Base-by-base conservation (phyloP, 2,329 filamentous ascomycete species). In the Grosmannia huntii region DNA sequence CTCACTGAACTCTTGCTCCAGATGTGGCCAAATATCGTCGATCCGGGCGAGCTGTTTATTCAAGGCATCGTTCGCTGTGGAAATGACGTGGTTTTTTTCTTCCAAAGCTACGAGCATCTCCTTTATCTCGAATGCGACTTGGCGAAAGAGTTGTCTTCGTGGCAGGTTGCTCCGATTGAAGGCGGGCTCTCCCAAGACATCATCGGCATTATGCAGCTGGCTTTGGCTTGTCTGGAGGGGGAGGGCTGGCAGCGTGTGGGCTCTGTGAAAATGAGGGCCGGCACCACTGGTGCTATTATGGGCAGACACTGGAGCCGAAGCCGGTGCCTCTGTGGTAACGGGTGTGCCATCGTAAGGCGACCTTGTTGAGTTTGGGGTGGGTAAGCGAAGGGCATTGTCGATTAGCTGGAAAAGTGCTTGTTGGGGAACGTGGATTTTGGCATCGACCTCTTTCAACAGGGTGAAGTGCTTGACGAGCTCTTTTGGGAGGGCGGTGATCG, bases 391-490 rank as follows among this genome's bases (percentile, higher is more conserved):
- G 61, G 87, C 83, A 57, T 79, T 79, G 61, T 85, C 78, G 65
- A 95, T 82, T 61, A 95, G 79, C 67, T 86, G 81, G 67, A 87
- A 85, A 60, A 99, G 79, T 67, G 86, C 81, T 65, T 94, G 87
- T 70, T 96, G 90, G 7, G 94, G 87, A 28, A 84, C 85, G 72
- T 91, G 94, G 63, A 95, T 88, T 74, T 99, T 99, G 62, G 92
- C 92, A 75, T 99, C 94, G 53, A 97, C 94, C 74, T 99, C 94
- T 71, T 96, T 96, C 65, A 99, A 79, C 59, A 97, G 81, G 38
- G 92, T 96, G 66, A 96, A 96, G 71, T 99, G 92, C 68, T 90
- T 86, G 65, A 96, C 90, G 55, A 96, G 89, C 74, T 99, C 94
- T 70, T 91, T 91, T 5, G 94, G 94, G 28, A 99, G 82, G 46